Base-by-base conservation (phyloP, 169 alveolate genomes). In the Cryptosporidium sp. region DNA sequence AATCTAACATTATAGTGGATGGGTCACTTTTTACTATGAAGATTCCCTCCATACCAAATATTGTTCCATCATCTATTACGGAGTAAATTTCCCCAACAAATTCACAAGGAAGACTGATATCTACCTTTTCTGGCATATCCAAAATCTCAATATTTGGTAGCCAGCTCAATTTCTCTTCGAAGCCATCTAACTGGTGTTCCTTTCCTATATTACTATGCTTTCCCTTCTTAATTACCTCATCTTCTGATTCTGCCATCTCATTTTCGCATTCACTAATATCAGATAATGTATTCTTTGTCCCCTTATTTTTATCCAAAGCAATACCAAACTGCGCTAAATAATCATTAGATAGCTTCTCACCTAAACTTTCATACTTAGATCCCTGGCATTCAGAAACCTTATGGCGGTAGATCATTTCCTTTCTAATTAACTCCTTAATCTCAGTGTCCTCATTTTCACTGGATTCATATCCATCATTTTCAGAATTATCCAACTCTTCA, bases 31-130 rank as follows among this genome's bases (percentile, higher is more conserved):
- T 80, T 14, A 80, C 74, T 2, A 80, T 80, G 12, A 45, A 62
- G 31, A 80, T 62, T 5, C 74, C 67, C 6, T 80, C 51, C 89
- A 26, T 80, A 9, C 75, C 75, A 50, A 31, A 61, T 23, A 80
- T 67, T 23, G 55, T 69, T 12, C 50, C 67, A 62, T 80, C 80
- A 62, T 48, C 23, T 12, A 80, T 43, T 23, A 16, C 9, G 12
- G 89, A 80, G 70, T 62, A 80, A 16, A 80, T 80, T 18, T 80
- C 75, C 14, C 89, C 89, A 18, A 80, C 69, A 80, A 61, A 80
- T 62, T 80, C 89, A 65, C 89, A 80, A 29, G 89, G 89, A 14
- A 80, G 65, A 62, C 26, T 26, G 8, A 21, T 12, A 37, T 80
- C 89, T 0, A 80, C 89, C 45, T 65, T 62, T 26, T 59, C 73